phyloP scores from a whole-genome alignment of 108 stramenopile species.

The Bacterosira constricta region DNA sequence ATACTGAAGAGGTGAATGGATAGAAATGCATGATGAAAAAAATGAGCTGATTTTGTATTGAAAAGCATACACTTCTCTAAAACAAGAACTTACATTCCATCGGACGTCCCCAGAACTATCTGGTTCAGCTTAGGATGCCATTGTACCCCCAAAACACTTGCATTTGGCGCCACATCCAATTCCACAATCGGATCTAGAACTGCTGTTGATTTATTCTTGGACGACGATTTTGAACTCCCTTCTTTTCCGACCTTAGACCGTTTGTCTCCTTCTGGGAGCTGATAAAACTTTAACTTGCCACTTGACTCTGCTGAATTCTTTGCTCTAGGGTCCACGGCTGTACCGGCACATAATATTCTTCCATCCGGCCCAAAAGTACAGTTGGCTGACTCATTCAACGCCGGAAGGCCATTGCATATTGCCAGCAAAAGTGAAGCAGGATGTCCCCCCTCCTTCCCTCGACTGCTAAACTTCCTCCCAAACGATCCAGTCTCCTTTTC shows the following conservation, averaged over 20 bases:
- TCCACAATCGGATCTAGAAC: slow-evolving; percentile 41
- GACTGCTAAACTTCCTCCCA: slow-evolving; percentile 32
- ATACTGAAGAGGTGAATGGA: slow-evolving; percentile 26
- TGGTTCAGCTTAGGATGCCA: slow-evolving; percentile 89
- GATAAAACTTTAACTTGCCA: slow-evolving; percentile 50
- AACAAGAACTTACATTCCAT: slow-evolving; percentile 57
- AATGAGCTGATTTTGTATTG: background rate
- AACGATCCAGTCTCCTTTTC: slow-evolving; percentile 29
- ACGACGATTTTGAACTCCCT: background rate
- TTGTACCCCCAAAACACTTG: slow-evolving; percentile 53
- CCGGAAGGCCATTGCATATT: slow-evolving; percentile 48
- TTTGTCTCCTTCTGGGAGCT: slow-evolving; percentile 33
- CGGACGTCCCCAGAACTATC: slow-evolving; percentile 68
- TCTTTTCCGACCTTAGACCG: slow-evolving; percentile 17
- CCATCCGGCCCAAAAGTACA: slow-evolving; percentile 76
- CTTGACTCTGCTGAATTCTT: slow-evolving; percentile 10
- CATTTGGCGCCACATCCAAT: slow-evolving; percentile 32
- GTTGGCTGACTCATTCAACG: slow-evolving; percentile 53
- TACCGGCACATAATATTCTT: slow-evolving; percentile 64
- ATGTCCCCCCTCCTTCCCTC: slow-evolving; percentile 21
- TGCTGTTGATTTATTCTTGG: slow-evolving; percentile 9
- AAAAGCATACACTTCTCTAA: no score
- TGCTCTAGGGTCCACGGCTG: slow-evolving; percentile 46
- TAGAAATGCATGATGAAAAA: background rate
- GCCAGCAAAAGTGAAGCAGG: slow-evolving; percentile 41